Evolutionary conservation across 371 early-diverging fungal species (phyloP).

Genomic region (Rhizopus sp.): DNA sequence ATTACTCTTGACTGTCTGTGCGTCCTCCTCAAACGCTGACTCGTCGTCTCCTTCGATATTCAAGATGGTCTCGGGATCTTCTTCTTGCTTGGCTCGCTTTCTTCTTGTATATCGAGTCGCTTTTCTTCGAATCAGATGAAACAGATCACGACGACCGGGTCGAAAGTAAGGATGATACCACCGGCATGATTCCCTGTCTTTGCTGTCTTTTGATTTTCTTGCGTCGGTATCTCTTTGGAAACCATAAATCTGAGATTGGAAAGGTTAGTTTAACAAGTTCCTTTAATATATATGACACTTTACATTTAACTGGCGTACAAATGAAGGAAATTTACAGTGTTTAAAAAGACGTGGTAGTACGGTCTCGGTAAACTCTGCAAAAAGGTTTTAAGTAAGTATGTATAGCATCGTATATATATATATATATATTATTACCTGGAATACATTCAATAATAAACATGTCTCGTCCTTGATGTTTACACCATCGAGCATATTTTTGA

Average conservation of each 20-base stretch:
- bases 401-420: background rate
- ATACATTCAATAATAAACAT: constrained; percentile 56
- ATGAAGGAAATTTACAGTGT: constrained; percentile 59
- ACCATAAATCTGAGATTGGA: constrained; percentile 46
- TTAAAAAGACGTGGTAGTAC: constrained; percentile 54
- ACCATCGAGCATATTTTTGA: constrained; percentile 50
- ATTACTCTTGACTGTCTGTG: constrained; percentile 5
- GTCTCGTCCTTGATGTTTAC: constrained; percentile 43
- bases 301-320: constrained; percentile 59
- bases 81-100: constrained; percentile 29
- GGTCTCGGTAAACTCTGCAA: constrained; percentile 48
- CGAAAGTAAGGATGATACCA: constrained; percentile 55
- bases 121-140: constrained; percentile 52
- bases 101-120: constrained; percentile 43
- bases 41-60: constrained; percentile 40
- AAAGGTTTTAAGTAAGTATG: constrained; percentile 3
- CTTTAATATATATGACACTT: constrained; percentile 4
- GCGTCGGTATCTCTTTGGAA: constrained; percentile 60
- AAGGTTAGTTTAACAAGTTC: background rate
- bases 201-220: constrained; percentile 54
- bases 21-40: constrained; percentile 30
- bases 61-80: constrained; percentile 44
- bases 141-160: constrained; percentile 49
- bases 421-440: constrained; percentile 29
- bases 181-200: constrained; percentile 52